Conservation (phyloP, 805 yeast species). For the Saturnispora bothae region DNA sequence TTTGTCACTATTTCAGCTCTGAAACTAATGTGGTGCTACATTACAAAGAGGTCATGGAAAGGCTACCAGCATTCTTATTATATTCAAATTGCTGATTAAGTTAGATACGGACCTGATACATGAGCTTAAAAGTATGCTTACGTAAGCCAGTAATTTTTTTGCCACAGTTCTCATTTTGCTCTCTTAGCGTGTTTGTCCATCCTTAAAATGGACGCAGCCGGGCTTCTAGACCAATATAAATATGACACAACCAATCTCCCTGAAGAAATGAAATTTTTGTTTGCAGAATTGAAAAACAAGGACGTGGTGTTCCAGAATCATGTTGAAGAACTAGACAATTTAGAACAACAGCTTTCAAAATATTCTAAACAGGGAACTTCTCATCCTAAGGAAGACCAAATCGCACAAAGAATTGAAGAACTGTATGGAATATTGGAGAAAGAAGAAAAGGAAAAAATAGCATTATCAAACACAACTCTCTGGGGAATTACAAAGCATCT, state of each 20-base stretch:
- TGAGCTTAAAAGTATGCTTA: background rate
- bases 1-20: background rate
- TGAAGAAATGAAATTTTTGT: constrained; percentile 68
- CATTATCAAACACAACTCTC: constrained; percentile 75
- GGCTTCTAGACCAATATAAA: constrained; percentile 61
- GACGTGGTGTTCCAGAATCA: constrained; percentile 60
- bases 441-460: constrained; percentile 68
- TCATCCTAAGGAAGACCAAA: constrained; percentile 68
- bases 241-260: constrained; percentile 66
- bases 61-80: background rate
- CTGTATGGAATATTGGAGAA: constrained; percentile 50
- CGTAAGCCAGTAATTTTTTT: background rate
- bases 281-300: constrained; percentile 66
- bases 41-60: background rate
- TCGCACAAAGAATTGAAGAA: constrained; percentile 55
- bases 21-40: constrained; percentile 6
- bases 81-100: background rate
- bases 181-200: background rate
- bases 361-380: constrained; percentile 78
- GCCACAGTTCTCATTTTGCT: background rate
- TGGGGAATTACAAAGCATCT: constrained; percentile 70
- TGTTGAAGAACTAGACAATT: constrained; percentile 52
- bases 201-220: constrained; percentile 74
- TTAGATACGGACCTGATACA: constrained; percentile 15
- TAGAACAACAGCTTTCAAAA: constrained; percentile 76